phyloP scores from a whole-genome alignment of 164 flowering plant species.

The Vitis rotundifolia region DNA sequence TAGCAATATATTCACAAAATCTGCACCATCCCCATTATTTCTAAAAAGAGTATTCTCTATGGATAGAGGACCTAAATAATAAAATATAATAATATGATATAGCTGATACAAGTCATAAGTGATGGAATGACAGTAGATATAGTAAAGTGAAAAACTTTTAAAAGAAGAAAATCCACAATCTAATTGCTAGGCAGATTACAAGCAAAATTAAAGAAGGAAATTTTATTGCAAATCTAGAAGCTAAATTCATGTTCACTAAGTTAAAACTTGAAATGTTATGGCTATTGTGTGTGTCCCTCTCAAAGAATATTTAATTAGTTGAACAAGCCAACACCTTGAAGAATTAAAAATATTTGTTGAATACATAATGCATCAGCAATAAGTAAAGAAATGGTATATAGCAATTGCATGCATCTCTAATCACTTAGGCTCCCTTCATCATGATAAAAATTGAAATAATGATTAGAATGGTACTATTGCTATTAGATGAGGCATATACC shows the following conservation, averaged over 20 bases:
- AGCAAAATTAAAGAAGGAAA: no score
- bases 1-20: slow-evolving; percentile 39
- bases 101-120: background rate
- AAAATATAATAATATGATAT: background rate
- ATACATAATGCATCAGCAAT: no score
- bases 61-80: slow-evolving; percentile 41
- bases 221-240: no score
- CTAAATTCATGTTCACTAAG: no score
- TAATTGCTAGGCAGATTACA: no score
- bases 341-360: background rate
- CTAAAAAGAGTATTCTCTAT: slow-evolving; percentile 31
- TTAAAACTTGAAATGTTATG: no score
- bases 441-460: background rate
- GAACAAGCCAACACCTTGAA: no score
- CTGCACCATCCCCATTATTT: slow-evolving; percentile 27
- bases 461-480: background rate
- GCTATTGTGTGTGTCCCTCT: no score
- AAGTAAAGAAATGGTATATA: background rate
- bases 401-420: background rate
- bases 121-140: background rate
- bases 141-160: background rate
- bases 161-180: background rate
- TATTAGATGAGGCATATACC: background rate
- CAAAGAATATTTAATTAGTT: no score
- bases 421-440: background rate